Percentiles rank a stretch among this genome's conserved stretches.
Conservation (phyloP, 1,284 basidiomycete genomes). For the Leccinum fallax region DNA sequence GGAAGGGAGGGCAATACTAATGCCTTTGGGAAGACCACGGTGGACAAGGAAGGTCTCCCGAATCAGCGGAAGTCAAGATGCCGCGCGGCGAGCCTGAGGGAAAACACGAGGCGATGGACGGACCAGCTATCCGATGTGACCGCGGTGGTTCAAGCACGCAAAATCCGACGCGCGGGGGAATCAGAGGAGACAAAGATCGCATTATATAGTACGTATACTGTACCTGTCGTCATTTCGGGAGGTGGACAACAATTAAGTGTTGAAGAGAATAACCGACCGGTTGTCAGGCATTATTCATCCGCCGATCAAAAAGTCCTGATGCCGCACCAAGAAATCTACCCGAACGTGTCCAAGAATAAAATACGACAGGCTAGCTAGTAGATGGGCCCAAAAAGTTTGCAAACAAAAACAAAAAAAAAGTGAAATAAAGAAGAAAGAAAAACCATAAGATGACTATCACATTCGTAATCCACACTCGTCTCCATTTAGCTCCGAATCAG, state of each 20-base stretch:
- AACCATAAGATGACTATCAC: neutral
- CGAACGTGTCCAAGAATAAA: conserved; percentile 12
- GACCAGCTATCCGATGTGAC: conserved; percentile 4
- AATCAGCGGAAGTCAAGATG: conserved; percentile 7
- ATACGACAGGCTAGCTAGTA: conserved; percentile 11
- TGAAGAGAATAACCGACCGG: neutral
- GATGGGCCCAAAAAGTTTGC: conserved; percentile 4
- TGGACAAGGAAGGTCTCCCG: conserved; percentile 8
- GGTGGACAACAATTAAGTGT: conserved; percentile 4
- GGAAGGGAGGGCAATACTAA: conserved; percentile 1
- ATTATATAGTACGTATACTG: neutral
- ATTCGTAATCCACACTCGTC: neutral
- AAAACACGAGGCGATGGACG: conserved; percentile 30
- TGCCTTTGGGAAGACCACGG: neutral
- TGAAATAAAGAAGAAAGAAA: neutral
- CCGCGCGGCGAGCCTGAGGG: conserved; percentile 15
- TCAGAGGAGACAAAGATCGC: neutral
- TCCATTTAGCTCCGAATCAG: conserved; percentile 13
- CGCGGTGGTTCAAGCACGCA: neutral
- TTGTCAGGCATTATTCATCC: neutral
- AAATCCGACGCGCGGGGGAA: neutral
- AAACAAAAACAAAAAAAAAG: neutral
- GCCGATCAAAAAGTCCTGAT: conserved; percentile 6
- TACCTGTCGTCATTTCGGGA: neutral
- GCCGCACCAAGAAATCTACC: neutral